Evolutionary conservation across 495 filamentous ascomycete species (phyloP).

Genomic region (Hypoxylon perforatum): DNA sequence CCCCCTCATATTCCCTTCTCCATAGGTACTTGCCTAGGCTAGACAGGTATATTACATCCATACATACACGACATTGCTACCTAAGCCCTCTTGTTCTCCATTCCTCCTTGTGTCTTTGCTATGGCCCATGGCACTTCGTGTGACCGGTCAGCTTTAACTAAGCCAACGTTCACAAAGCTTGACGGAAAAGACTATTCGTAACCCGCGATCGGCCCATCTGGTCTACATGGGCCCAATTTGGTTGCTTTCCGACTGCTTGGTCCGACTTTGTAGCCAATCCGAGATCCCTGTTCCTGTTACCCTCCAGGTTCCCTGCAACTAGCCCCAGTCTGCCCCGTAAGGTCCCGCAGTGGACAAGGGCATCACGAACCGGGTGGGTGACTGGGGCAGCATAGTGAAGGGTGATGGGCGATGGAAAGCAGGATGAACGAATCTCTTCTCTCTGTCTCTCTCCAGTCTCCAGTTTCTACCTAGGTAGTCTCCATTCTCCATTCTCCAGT

Average conservation of each 20-base stretch:
- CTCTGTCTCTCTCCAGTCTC: no score
- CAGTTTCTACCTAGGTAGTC: neutral
- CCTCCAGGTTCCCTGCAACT: constrained; percentile 29
- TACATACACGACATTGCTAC: no score
- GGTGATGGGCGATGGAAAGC: no score
- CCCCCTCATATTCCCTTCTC: no score
- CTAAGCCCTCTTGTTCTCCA: neutral
- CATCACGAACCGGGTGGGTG: constrained; percentile 40
- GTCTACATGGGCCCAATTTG: constrained; percentile 23
- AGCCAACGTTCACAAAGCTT: constrained; percentile 16
- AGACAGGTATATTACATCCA: no score
- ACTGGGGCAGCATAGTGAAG: no score
- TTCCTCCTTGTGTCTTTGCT: neutral
- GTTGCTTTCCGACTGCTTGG: constrained; percentile 35
- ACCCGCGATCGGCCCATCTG: constrained; percentile 26
- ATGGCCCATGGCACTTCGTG: neutral
- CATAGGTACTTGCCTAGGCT: no score
- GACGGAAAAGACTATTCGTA: neutral
- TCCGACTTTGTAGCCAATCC: constrained; percentile 31
- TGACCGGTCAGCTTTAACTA: constrained; percentile 10
- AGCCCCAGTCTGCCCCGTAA: constrained; percentile 36
- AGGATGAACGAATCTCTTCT: no score
- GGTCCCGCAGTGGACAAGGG: constrained; percentile 37
- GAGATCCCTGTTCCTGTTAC: constrained; percentile 22
- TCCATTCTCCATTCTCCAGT: no score